Conservation (phyloP, 1,284 basidiomycete genomes). For the Microbotryum saponariae region DNA sequence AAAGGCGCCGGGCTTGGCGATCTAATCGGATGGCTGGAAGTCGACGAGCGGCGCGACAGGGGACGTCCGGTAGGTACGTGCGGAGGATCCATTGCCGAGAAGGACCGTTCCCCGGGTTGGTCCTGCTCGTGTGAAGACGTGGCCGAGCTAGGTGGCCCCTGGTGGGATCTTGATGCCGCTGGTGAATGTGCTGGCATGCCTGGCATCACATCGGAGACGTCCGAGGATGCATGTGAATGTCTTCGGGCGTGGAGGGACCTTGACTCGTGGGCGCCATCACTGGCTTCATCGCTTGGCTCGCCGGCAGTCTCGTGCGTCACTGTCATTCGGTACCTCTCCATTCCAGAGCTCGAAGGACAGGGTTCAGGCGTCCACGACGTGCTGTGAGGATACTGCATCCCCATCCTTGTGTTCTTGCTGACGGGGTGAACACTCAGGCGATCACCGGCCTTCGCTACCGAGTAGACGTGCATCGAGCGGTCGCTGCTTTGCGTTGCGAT, state of each 20-base stretch:
- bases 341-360: slow-evolving; percentile 5
- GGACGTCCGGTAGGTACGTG: slow-evolving; percentile 34
- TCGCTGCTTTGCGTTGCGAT: slow-evolving; percentile 92
- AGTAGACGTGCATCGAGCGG: slow-evolving; percentile 40
- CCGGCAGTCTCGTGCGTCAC: too few relatives aligned
- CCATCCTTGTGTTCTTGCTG: slow-evolving; percentile 68
- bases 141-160: too few relatives aligned
- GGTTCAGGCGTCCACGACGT: too few relatives aligned
- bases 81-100: slow-evolving; percentile 42
- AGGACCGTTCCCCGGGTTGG: background rate
- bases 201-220: slow-evolving; percentile 14
- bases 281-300: too few relatives aligned
- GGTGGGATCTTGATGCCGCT: too few relatives aligned
- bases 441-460: slow-evolving; percentile 7
- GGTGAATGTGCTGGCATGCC: too few relatives aligned
- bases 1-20: slow-evolving; percentile 6
- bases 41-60: slow-evolving; percentile 76
- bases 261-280: background rate
- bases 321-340: background rate
- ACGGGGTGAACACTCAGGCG: slow-evolving; percentile 76
- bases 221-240: slow-evolving; percentile 1
- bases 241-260: background rate
- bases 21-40: slow-evolving; percentile 48
- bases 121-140: too few relatives aligned
- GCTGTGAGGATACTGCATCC: slow-evolving; percentile 52